These are phyloP conservation scores for Barnettozyma vustinii DNA, from an alignment of 805 yeast species.

Conservation along the genomic window DNA sequence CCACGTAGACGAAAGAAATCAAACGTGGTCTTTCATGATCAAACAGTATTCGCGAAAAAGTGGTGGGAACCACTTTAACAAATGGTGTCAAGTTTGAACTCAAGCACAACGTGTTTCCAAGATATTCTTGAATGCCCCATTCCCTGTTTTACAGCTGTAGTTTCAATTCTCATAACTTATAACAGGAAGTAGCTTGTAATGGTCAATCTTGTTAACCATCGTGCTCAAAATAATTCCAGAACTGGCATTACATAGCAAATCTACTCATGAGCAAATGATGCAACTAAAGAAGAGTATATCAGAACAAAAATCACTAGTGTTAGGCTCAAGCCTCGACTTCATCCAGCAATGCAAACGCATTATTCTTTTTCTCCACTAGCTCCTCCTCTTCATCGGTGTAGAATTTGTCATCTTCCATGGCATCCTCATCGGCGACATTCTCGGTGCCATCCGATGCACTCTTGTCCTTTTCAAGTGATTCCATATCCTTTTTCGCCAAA, in stretches of 20 bases:
- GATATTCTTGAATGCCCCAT: too few relatives aligned
- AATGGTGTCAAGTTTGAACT: not conserved
- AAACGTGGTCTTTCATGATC: not conserved
- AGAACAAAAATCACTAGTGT: too few relatives aligned
- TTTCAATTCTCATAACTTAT: too few relatives aligned
- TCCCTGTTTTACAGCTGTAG: too few relatives aligned
- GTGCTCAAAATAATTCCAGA: too few relatives aligned
- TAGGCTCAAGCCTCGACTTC: slow-evolving; percentile 27
- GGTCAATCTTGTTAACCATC: too few relatives aligned
- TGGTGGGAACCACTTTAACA: not conserved
- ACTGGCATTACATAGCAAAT: too few relatives aligned
- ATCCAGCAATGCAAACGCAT: slow-evolving; percentile 28
- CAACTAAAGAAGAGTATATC: too few relatives aligned
- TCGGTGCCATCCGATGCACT: slow-evolving; percentile 12
- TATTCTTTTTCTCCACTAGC: slow-evolving; percentile 6
- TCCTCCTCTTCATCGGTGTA: slow-evolving; percentile 17
- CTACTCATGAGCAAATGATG: too few relatives aligned
- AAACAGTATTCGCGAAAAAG: not conserved
- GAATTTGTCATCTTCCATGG: slow-evolving; percentile 20
- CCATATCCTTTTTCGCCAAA: slow-evolving; percentile 29
- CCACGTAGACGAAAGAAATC: not conserved
- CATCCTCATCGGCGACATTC: slow-evolving; percentile 12
- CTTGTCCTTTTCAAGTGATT: slow-evolving; percentile 4
- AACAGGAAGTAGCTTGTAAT: too few relatives aligned
- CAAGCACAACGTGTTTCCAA: too few relatives aligned